Percentiles rank a stretch among this genome's conserved stretches.
Evolutionary conservation across 441 rosid genomes (phyloP).

Genomic region (Euphorbia celastroides): DNA sequence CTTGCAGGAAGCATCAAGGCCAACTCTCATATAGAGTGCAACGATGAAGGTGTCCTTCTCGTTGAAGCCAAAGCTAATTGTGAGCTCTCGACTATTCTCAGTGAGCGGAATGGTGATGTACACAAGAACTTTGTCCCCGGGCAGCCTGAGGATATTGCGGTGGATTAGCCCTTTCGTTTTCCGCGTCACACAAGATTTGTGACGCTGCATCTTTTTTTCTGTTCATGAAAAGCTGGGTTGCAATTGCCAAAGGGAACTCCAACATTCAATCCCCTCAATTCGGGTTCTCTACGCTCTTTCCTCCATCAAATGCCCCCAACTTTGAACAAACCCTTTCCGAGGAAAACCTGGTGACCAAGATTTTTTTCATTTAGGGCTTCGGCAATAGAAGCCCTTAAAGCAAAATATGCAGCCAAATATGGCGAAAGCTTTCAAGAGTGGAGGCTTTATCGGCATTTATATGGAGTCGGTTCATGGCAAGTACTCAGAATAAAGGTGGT

Average conservation of each 20-base stretch:
- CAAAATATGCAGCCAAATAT: background rate
- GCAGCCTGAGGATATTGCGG: background rate
- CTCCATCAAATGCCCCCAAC: background rate
- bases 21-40: background rate
- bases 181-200: constrained; percentile 21
- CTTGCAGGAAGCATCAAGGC: background rate
- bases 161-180: constrained; percentile 11
- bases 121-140: constrained; percentile 12
- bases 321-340: background rate
- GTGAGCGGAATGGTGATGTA: background rate
- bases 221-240: constrained; percentile 2
- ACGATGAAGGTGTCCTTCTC: background rate
- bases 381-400: constrained; percentile 10
- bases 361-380: constrained; percentile 15
- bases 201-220: constrained; percentile 18
- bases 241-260: constrained; percentile 4
- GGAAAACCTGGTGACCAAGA: constrained; percentile 3
- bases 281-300: constrained; percentile 17
- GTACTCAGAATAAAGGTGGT: background rate
- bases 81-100: constrained; percentile 11
- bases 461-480: constrained; percentile 8
- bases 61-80: constrained; percentile 1
- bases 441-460: constrained; percentile 1
- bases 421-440: background rate
- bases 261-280: constrained; percentile 3